Evolutionary conservation across 495 filamentous ascomycete genomes (phyloP).

Genomic region (Evansstolkia leycettana): DNA sequence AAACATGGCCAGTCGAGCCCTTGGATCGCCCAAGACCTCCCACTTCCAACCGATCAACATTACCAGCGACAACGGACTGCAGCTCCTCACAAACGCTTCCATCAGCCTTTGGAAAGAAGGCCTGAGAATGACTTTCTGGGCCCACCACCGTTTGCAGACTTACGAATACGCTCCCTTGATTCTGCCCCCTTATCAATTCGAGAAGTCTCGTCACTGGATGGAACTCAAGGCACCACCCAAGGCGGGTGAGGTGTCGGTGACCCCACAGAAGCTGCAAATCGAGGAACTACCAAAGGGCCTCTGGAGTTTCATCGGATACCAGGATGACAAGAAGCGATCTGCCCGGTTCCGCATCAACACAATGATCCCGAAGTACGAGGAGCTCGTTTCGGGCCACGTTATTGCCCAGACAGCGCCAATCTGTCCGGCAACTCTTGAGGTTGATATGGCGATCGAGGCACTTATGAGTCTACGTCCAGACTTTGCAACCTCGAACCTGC

Average conservation of each 20-base stretch:
- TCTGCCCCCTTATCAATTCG: constrained; percentile 45
- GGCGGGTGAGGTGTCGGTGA: constrained; percentile 5
- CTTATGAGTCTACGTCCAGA: constrained; percentile 25
- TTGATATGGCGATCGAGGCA: constrained; percentile 39
- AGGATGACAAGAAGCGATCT: constrained; percentile 20
- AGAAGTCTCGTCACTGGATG: constrained; percentile 31
- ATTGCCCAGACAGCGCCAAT: constrained; percentile 35
- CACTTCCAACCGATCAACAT: constrained; percentile 34
- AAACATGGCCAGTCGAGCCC: constrained; percentile 28
- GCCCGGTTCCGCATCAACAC: constrained; percentile 40
- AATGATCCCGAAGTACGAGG: constrained; percentile 18
- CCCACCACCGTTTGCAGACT: constrained; percentile 26
- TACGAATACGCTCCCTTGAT: constrained; percentile 19
- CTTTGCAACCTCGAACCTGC: constrained; percentile 3
- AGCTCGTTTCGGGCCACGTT: constrained; percentile 28
- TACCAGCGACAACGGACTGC: constrained; percentile 14
- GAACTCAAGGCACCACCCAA: constrained; percentile 10
- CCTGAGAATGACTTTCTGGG: constrained; percentile 31
- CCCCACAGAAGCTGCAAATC: constrained; percentile 12
- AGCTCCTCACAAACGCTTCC: constrained; percentile 28
- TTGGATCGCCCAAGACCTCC: constrained; percentile 4
- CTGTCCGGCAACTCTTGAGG: constrained; percentile 32
- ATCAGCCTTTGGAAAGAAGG: constrained; percentile 35
- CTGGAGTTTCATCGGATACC: constrained; percentile 30
- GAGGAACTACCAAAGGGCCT: constrained; percentile 13